A percentile compares a stretch with the other conserved stretches of the same genome.
Conservation (phyloP, 2,329 filamentous ascomycete genomes). For the Aspergillus arachidicola region DNA sequence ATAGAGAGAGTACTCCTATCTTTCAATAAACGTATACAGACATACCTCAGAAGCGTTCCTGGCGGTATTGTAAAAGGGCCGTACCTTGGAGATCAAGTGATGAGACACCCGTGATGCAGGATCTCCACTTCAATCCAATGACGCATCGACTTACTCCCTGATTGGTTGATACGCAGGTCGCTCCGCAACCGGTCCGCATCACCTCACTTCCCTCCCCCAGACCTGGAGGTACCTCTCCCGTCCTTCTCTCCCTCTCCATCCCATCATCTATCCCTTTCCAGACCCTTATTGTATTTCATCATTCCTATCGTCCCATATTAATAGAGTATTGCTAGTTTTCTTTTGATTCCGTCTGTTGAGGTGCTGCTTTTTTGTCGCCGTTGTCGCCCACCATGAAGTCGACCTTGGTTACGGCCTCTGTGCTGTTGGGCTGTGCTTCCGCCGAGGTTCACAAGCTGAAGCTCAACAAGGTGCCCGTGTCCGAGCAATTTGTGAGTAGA, state of each 20-base stretch:
- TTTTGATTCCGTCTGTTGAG: not conserved
- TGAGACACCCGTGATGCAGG: constrained; percentile 20
- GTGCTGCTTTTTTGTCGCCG: constrained; percentile 7
- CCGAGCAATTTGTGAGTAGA: constrained; percentile 81
- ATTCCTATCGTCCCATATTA: constrained; percentile 26
- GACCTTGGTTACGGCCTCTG: constrained; percentile 73
- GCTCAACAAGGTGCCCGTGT: constrained; percentile 92
- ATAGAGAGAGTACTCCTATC: too few species aligned
- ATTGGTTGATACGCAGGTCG: constrained; percentile 23
- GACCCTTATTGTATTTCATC: constrained; percentile 24
- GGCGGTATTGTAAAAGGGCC: not conserved
- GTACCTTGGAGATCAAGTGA: constrained; percentile 15
- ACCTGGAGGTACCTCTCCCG: constrained; percentile 11
- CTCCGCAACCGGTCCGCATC: constrained; percentile 28
- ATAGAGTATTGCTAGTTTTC: constrained; percentile 14
- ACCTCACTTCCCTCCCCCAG: constrained; percentile 27
- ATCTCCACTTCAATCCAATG: constrained; percentile 19
- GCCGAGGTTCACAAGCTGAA: constrained; percentile 94
- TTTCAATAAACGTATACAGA: not conserved
- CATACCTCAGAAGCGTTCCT: not conserved
- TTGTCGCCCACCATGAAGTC: constrained; percentile 71
- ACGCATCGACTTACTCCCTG: constrained; percentile 23
- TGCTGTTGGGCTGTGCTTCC: constrained; percentile 79
- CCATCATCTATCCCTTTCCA: constrained; percentile 31
- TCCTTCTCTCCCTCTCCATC: constrained; percentile 25